Evolutionary conservation across 2,329 filamentous ascomycete genomes (phyloP).

Genomic region (Paecilomyces sp.): DNA sequence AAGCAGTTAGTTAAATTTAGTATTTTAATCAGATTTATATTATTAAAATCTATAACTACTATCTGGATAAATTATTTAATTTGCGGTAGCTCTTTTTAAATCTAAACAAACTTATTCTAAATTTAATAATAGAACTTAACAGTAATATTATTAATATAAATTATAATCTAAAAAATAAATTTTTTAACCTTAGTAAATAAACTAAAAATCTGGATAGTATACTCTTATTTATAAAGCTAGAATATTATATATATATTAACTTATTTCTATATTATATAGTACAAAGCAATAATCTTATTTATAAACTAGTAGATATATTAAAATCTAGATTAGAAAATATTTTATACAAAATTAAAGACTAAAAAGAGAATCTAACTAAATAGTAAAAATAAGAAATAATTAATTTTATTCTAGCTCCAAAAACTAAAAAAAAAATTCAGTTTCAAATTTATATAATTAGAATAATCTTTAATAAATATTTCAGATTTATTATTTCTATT

Average conservation of each 20-base stretch:
- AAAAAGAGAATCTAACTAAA: not conserved
- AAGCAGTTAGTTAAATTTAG: not conserved
- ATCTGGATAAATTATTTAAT: not conserved
- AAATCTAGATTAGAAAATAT: not conserved
- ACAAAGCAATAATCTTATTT: not conserved
- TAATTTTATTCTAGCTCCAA: too few species aligned
- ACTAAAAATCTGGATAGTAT: not conserved
- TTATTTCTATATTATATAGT: not conserved
- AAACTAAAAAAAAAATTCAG: too few species aligned
- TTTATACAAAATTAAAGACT: too few species aligned
- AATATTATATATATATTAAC: not conserved
- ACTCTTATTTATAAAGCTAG: not conserved
- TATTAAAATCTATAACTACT: not conserved
- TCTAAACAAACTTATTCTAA: not conserved
- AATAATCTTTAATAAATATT: too few species aligned
- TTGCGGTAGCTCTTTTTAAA: not conserved
- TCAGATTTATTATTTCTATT: not conserved
- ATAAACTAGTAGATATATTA: not conserved
- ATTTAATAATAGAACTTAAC: not conserved
- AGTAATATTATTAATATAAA: not conserved
- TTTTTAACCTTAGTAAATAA: not conserved
- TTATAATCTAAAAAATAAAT: not conserved
- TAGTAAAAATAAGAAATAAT: too few species aligned
- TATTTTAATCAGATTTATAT: not conserved
- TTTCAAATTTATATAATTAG: too few species aligned